These are phyloP conservation scores for Aureobasidium sp. DNA, from an alignment of 2,329 filamentous ascomycete species.

Conservation along the genomic window DNA sequence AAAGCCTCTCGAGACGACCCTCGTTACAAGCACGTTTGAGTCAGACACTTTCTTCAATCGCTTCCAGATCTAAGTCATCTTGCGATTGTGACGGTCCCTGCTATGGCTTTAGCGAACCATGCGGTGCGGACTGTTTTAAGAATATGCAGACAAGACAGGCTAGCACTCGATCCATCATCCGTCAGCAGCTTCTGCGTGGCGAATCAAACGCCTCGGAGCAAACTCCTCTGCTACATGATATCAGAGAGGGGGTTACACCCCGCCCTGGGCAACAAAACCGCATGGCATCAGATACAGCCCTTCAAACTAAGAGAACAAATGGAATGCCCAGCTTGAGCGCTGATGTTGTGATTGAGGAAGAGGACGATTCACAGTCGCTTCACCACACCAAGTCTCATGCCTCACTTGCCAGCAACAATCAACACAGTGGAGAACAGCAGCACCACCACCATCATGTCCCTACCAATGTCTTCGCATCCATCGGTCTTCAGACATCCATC, in stretches of 20 bases:
- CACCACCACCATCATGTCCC: constrained; percentile 78
- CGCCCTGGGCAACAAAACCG: neutral
- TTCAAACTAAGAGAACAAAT: neutral
- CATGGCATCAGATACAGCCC: neutral
- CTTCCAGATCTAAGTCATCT: constrained; percentile 34
- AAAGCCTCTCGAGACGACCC: constrained; percentile 21
- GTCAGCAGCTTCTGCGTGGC: constrained; percentile 12
- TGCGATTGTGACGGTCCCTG: constrained; percentile 54
- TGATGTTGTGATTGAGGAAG: constrained; percentile 10
- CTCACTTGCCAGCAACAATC: constrained; percentile 10
- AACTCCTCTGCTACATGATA: constrained; percentile 22
- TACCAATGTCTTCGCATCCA: constrained; percentile 84
- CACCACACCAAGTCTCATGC: constrained; percentile 1
- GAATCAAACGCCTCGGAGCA: constrained; percentile 20
- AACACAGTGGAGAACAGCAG: neutral
- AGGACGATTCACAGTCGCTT: neutral
- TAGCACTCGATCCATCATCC: constrained; percentile 8
- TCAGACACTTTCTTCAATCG: constrained; percentile 39
- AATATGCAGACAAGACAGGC: constrained; percentile 31
- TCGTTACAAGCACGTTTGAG: constrained; percentile 35
- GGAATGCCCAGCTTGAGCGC: neutral
- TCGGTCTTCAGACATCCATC: constrained; percentile 88
- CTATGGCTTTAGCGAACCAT: constrained; percentile 53
- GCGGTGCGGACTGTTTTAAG: constrained; percentile 53
- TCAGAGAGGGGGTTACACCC: constrained; percentile 13